A percentile compares a stretch with the other conserved stretches of the same genome.
Conservation (phyloP, 345 rosid genomes). For the Clarkia xantiana region DNA sequence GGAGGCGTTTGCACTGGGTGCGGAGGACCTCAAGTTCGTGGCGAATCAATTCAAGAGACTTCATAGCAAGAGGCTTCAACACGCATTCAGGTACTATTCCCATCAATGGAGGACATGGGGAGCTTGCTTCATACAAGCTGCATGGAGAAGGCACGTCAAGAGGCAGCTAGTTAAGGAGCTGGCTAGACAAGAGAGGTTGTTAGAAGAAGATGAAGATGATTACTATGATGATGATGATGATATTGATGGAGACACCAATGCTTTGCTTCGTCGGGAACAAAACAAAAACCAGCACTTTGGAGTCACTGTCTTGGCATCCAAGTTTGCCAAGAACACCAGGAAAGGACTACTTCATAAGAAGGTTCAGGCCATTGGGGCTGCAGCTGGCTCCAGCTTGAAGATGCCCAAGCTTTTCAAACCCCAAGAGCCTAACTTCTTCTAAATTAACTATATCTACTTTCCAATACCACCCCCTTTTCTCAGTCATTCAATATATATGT, state of each 20-base stretch:
- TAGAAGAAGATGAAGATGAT: slow-evolving; percentile 14
- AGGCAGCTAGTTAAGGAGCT: slow-evolving; percentile 48
- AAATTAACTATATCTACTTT: too few species aligned
- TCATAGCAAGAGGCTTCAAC: slow-evolving; percentile 81
- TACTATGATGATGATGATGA: slow-evolving; percentile 17
- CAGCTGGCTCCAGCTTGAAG: slow-evolving; percentile 39
- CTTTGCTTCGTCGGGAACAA: slow-evolving; percentile 9
- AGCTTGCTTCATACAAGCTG: slow-evolving; percentile 65
- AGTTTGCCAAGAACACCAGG: slow-evolving; percentile 52
- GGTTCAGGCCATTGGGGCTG: slow-evolving; percentile 20
- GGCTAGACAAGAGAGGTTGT: slow-evolving; percentile 26
- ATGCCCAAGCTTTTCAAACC: slow-evolving; percentile 75
- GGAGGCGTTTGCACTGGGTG: slow-evolving; percentile 76
- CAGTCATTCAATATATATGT: too few species aligned
- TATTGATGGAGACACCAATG: slow-evolving; percentile 15
- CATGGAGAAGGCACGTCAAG: slow-evolving; percentile 66
- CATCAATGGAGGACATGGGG: slow-evolving; percentile 97
- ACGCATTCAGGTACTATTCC: slow-evolving; percentile 90
- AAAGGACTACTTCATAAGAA: slow-evolving; percentile 27
- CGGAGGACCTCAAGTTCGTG: slow-evolving; percentile 71
- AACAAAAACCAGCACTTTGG: slow-evolving; percentile 29
- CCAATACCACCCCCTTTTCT: too few species aligned
- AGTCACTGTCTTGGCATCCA: slow-evolving; percentile 54
- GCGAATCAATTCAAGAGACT: slow-evolving; percentile 85
- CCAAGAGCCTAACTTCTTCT: slow-evolving; percentile 51